Evolutionary conservation across 2,329 filamentous ascomycete species (phyloP).

Genomic region (Shiraia bambusicola): DNA sequence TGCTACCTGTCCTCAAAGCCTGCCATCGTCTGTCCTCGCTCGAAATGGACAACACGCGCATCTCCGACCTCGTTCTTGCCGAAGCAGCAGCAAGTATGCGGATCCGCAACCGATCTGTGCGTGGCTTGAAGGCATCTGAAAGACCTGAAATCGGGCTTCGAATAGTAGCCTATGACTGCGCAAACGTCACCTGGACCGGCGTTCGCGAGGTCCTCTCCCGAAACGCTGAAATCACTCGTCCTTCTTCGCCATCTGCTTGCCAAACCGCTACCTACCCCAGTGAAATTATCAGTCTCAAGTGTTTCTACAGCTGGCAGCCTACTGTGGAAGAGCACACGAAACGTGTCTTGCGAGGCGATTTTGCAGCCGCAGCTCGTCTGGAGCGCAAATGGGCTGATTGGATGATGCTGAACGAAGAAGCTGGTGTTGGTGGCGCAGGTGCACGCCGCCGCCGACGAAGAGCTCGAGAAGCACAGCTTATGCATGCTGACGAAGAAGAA

Average conservation of each 20-base stretch:
- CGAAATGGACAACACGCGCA: constrained; percentile 90
- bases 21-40: constrained; percentile 70
- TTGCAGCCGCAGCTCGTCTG: constrained; percentile 71
- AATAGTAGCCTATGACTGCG: constrained; percentile 87
- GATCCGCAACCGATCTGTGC: constrained; percentile 57
- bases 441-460: constrained; percentile 70
- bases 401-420: constrained; percentile 90
- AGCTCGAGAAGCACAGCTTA: constrained; percentile 76
- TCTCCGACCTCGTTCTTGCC: constrained; percentile 80
- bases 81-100: constrained; percentile 83
- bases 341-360: constrained; percentile 75
- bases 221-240: constrained; percentile 72
- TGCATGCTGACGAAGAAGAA: constrained; percentile 80
- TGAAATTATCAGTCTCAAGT: constrained; percentile 83
- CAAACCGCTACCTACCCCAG: constrained; percentile 62
- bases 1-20: constrained; percentile 77
- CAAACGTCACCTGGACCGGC: constrained; percentile 89
- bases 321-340: constrained; percentile 93
- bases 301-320: constrained; percentile 93
- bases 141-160: constrained; percentile 61
- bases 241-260: constrained; percentile 33
- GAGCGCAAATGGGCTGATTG: constrained; percentile 92
- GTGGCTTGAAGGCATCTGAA: constrained; percentile 31
- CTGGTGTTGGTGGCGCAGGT: constrained; percentile 64
- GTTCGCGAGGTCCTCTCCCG: constrained; percentile 82